Conservation (phyloP, 345 rosid genomes). For the Aquilaria malaccensis region DNA sequence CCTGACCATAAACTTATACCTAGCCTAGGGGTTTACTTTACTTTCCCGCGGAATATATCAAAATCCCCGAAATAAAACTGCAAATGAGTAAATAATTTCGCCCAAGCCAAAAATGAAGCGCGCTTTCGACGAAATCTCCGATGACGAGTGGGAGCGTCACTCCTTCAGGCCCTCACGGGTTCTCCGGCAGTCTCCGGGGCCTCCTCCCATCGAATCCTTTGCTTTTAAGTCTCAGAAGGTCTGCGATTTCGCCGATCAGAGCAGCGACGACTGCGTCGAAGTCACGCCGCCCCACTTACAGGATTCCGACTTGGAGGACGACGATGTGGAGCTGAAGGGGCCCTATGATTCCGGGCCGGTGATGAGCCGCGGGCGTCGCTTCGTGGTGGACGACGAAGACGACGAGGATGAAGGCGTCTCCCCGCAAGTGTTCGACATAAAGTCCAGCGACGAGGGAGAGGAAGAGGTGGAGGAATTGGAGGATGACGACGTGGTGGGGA, state of each 20-base stretch:
- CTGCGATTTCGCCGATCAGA: slow-evolving; percentile 10
- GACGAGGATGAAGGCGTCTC: slow-evolving; percentile 28
- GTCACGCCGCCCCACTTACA: slow-evolving; percentile 20
- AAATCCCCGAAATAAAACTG: too few relatives aligned
- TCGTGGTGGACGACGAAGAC: slow-evolving; percentile 71
- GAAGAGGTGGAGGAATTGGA: slow-evolving; percentile 16
- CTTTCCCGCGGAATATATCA: too few relatives aligned
- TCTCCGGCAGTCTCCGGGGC: slow-evolving; percentile 36
- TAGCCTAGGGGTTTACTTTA: too few relatives aligned
- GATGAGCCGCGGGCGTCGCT: slow-evolving; percentile 57
- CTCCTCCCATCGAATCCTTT: slow-evolving; percentile 79
- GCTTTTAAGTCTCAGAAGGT: slow-evolving; percentile 31
- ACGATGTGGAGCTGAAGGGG: slow-evolving; percentile 25
- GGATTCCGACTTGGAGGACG: slow-evolving; percentile 26
- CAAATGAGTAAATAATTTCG: not conserved
- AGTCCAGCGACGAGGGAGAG: slow-evolving; percentile 44
- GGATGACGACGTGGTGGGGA: slow-evolving; percentile 78
- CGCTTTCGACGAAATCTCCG: slow-evolving; percentile 75
- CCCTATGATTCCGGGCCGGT: slow-evolving; percentile 39
- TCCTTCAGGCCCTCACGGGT: slow-evolving; percentile 79
- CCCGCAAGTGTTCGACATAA: slow-evolving; percentile 35
- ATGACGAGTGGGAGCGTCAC: slow-evolving; percentile 79
- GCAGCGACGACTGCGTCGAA: slow-evolving; percentile 45
- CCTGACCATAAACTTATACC: too few relatives aligned
- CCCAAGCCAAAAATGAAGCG: slow-evolving; percentile 42